These are phyloP conservation scores for Phialocephala subalpina DNA, from an alignment of 2,329 filamentous ascomycete species.

Conservation along the genomic window DNA sequence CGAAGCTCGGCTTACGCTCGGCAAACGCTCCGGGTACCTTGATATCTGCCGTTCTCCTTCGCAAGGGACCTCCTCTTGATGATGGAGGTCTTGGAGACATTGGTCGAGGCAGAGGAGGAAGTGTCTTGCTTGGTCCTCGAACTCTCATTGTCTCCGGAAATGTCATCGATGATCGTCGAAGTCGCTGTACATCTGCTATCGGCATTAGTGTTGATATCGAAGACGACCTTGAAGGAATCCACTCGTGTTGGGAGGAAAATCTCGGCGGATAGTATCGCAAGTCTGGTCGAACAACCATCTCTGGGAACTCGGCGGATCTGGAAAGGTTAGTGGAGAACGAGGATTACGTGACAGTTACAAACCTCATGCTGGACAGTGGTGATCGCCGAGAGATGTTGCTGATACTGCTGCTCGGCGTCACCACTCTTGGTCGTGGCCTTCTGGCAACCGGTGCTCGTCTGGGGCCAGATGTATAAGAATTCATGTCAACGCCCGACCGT, in stretches of 20 bases:
- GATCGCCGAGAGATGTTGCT: slow-evolving; percentile 37
- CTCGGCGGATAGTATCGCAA: slow-evolving; percentile 35
- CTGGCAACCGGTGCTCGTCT: slow-evolving; percentile 7
- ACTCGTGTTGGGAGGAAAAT: slow-evolving; percentile 35
- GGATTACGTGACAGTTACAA: slow-evolving; percentile 7
- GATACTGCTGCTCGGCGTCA: slow-evolving; percentile 41
- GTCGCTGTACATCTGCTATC: slow-evolving; percentile 28
- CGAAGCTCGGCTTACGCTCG: slow-evolving; percentile 21
- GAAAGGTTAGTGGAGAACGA: slow-evolving; percentile 18
- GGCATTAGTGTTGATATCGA: slow-evolving; percentile 31
- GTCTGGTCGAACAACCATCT: slow-evolving; percentile 34
- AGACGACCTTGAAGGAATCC: slow-evolving; percentile 31
- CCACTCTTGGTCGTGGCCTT: slow-evolving; percentile 24
- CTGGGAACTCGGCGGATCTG: slow-evolving; percentile 38
- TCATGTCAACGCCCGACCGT: neutral
- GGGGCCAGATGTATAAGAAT: neutral
- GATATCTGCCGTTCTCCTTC: slow-evolving; percentile 30
- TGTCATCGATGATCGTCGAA: slow-evolving; percentile 27
- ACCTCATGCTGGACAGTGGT: slow-evolving; percentile 39
- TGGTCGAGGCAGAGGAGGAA: slow-evolving; percentile 22
- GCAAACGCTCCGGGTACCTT: slow-evolving; percentile 32
- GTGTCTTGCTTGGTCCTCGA: slow-evolving; percentile 23
- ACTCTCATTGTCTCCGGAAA: slow-evolving; percentile 21
- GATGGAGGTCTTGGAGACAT: slow-evolving; percentile 5
- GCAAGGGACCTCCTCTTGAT: slow-evolving; percentile 16